Base-by-base conservation (phyloP, 1,284 basidiomycete genomes). In the Takashimella tepidaria region DNA sequence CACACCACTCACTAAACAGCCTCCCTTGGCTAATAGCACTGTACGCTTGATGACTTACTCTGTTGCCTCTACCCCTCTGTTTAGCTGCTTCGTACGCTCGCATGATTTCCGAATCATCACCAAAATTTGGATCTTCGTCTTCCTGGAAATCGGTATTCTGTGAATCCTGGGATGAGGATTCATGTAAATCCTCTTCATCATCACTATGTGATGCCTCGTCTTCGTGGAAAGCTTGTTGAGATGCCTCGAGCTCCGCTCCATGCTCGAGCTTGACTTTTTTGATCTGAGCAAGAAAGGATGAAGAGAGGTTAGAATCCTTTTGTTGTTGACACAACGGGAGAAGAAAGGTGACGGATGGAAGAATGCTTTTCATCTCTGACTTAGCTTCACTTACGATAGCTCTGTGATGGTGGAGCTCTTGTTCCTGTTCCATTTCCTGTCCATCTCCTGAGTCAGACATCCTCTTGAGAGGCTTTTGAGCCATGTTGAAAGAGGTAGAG, bases 251-350 rank as follows among this genome's bases (percentile, higher is more conserved):
- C 20, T 37, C 4, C 45, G 43, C 21, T 41, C 24, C 31, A 49
- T 23, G 45, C 40, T 67, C 64, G 26, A 56, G 47, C 49, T 66
- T 66, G 45, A 63, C 62, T 27, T 60, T 60, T 47, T 66, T 63
- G 45, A 52, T n/a, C n/a, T n/a, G n/a, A n/a, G n/a, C n/a, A n/a
- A n/a, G n/a, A n/a, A n/a, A n/a, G n/a, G n/a, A n/a, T n/a, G n/a
- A n/a, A n/a, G n/a, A n/a, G n/a, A n/a, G n/a, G n/a, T n/a, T n/a
- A n/a, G n/a, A n/a, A n/a, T n/a, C n/a, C n/a, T n/a, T n/a, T n/a
- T n/a, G n/a, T n/a, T n/a, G n/a, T n/a, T n/a, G n/a, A n/a, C n/a
- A n/a, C n/a, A n/a, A n/a, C n/a, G n/a, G n/a, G n/a, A n/a, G n/a
- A n/a, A n/a, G n/a, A n/a, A n/a, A n/a, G n/a, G n/a, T n/a, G n/a